Base-by-base conservation (phyloP, 2,329 filamentous ascomycete species). In the Fusarium metavorans region DNA sequence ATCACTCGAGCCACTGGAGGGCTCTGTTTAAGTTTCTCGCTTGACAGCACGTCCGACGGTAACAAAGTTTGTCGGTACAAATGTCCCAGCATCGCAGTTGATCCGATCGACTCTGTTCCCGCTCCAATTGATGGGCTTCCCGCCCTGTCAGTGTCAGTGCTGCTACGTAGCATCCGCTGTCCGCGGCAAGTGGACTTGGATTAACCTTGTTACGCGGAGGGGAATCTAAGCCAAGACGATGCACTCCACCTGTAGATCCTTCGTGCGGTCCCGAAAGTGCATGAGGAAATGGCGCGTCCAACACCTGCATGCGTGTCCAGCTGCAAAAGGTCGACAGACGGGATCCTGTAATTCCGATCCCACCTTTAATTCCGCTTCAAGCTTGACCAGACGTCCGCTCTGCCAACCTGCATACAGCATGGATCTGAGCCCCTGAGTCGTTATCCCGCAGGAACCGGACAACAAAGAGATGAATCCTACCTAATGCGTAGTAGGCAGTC, bases 391-490 rank as follows among this genome's bases (percentile, higher is more conserved):
- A 35, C 16, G 35, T 18, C 35, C 6, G 14, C 2, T 30, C 70
- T 59, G 45, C n/a, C 37, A 50, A 62, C 45, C 67, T 48, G 57
- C 61, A 32, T 27, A 8, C 7, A 64, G 41, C 64, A 74, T 71
- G 64, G 71, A 65, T 65, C 59, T 62, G 14, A 60, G n/a, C 37
- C 37, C 58, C 56, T 71, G 62, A 41, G 58, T 52, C 48, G 48
- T 32, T 52, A 52, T 52, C 25, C 48, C 71, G 34, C 48, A 58
- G 34, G 16, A 68, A 57, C 35, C 59, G 43, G 43, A 48, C 14
- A 34, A 23, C 16, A 11, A 48, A 13, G 20, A 72, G 67, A 68
- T 68, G 52, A 73, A 64, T 71, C 67, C 71, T 74, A 64, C 71
- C 71, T 48, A 64, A 73, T 64, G 45, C 56, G 67, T 71, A 20